Conservation (phyloP, 495 filamentous ascomycete genomes). For the Penicillium waksmanii region DNA sequence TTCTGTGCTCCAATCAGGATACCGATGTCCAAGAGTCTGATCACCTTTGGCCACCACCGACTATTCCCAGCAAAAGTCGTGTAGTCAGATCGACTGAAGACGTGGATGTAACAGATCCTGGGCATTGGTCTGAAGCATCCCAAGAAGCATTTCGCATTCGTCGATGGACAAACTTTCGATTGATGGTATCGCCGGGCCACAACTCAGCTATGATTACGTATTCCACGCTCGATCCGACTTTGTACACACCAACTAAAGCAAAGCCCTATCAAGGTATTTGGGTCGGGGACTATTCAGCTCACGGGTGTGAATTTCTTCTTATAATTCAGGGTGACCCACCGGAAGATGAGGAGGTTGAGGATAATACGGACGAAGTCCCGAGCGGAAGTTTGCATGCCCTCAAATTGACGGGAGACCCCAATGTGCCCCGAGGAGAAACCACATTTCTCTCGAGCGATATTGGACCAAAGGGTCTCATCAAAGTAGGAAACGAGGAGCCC, state of each 20-base stretch:
- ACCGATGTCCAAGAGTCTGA: constrained; percentile 37
- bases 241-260: constrained; percentile 76
- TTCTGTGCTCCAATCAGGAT: constrained; percentile 40
- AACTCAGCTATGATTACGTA: constrained; percentile 75
- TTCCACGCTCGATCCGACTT: constrained; percentile 67
- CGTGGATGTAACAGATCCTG: constrained; percentile 43
- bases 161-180: constrained; percentile 66
- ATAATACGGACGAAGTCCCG: constrained; percentile 13
- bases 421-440: constrained; percentile 83
- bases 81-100: constrained; percentile 28
- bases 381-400: constrained; percentile 73
- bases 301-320: constrained; percentile 87
- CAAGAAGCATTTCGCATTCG: constrained; percentile 71
- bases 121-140: constrained; percentile 54
- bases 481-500: constrained; percentile 64
- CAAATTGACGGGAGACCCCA: constrained; percentile 89
- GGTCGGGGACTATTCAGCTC: constrained; percentile 86
- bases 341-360: constrained; percentile 10
- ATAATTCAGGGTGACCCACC: constrained; percentile 67
- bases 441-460: constrained; percentile 82
- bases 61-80: constrained; percentile 60
- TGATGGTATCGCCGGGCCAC: constrained; percentile 44
- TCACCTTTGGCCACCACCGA: constrained; percentile 73
- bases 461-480: constrained; percentile 60
- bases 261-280: constrained; percentile 89